Evolutionary conservation across 2,329 filamentous ascomycete species (phyloP).

Genomic region (Chaetomiaceae sp.): DNA sequence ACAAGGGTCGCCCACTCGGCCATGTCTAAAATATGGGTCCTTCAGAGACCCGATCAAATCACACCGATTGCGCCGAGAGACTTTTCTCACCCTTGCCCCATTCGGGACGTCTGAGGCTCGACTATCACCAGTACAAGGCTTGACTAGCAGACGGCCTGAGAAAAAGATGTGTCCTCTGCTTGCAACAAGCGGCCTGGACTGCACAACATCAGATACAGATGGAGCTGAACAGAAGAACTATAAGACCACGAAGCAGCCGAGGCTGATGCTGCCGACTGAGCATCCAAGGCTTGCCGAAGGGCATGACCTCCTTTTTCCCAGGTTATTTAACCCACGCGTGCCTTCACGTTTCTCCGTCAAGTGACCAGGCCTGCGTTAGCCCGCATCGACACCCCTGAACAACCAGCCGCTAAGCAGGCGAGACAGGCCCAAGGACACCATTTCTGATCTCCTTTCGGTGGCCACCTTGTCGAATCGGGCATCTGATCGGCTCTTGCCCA

Average conservation of each 20-base stretch:
- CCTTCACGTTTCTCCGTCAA: constrained; percentile 5
- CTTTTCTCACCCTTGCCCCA: constrained; percentile 3
- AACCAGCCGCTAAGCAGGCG: neutral
- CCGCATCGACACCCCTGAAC: constrained; percentile 10
- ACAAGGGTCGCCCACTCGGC: neutral
- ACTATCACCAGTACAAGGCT: neutral
- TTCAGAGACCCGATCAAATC: constrained; percentile 2
- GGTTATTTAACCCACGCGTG: too few species aligned
- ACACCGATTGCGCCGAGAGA: neutral
- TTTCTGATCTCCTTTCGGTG: neutral
- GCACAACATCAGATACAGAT: too few species aligned
- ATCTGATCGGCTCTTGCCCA: constrained; percentile 18
- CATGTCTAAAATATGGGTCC: neutral
- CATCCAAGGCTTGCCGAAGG: too few species aligned
- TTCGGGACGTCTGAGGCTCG: neutral
- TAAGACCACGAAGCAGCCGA: too few species aligned
- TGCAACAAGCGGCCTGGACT: too few species aligned
- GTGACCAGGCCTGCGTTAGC: constrained; percentile 5
- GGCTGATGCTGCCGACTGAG: too few species aligned
- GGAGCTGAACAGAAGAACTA: too few species aligned
- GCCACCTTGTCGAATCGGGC: constrained; percentile 8
- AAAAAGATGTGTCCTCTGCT: neutral
- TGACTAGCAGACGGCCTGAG: neutral
- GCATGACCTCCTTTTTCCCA: too few species aligned
- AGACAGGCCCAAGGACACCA: neutral